A percentile compares a stretch with the other conserved stretches of the same genome.
Evolutionary conservation across 495 filamentous ascomycete species (phyloP).

Genomic region (Parathielavia hyrcaniae): DNA sequence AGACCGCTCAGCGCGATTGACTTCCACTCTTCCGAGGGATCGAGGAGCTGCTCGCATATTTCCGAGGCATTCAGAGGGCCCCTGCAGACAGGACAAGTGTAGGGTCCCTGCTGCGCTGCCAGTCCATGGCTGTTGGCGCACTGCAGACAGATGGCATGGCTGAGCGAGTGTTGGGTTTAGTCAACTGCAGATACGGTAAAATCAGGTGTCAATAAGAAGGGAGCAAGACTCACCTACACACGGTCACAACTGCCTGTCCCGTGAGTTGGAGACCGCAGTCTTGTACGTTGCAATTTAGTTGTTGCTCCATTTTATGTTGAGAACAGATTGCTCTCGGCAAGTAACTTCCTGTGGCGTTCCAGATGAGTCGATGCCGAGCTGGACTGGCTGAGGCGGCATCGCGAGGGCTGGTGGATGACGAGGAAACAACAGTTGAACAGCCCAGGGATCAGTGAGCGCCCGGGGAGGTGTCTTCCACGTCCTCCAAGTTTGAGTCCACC

Average conservation of each 20-base stretch:
- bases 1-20: conserved; percentile 82
- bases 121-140: conserved; percentile 69
- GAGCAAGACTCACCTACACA: conserved; percentile 62
- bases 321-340: no score
- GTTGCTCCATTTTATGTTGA: conserved; percentile 55
- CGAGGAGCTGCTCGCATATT: conserved; percentile 60
- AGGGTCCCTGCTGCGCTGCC: conserved; percentile 45
- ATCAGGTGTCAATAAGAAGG: neutral
- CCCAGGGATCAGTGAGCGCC: no score
- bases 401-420: neutral
- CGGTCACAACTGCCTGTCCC: conserved; percentile 79
- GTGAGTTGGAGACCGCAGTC: conserved; percentile 69
- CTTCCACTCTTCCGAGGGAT: conserved; percentile 90
- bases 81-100: conserved; percentile 77
- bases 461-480: no score
- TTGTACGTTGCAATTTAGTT: conserved; percentile 72
- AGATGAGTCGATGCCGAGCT: neutral
- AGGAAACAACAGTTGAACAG: neutral
- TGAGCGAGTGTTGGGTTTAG: conserved; percentile 28
- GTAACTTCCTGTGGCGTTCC: neutral
- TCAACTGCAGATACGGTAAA: conserved; percentile 6
- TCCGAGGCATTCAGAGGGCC: conserved; percentile 63
- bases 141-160: conserved; percentile 78
- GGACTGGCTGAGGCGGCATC: neutral
- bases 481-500: no score